Evolutionary conservation across 495 filamentous ascomycete genomes (phyloP).

Genomic region (Penicillium taxi): DNA sequence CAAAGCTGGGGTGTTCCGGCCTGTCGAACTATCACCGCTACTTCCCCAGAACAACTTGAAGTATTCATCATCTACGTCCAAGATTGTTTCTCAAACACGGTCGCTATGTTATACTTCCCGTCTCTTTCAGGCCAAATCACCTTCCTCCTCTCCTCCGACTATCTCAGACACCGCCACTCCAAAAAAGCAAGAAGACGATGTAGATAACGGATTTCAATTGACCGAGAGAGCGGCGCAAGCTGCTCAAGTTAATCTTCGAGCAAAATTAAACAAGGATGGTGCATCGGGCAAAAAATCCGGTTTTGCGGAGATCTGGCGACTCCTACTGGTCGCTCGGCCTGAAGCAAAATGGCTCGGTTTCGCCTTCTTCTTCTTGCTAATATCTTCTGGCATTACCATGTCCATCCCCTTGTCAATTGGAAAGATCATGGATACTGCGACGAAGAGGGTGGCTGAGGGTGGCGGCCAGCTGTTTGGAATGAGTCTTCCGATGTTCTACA

Average conservation of each 20-base stretch:
- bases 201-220: constrained; percentile 51
- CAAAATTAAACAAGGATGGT: constrained; percentile 75
- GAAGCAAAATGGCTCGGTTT: constrained; percentile 70
- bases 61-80: constrained; percentile 12
- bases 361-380: constrained; percentile 74
- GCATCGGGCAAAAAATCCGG: constrained; percentile 54
- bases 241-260: constrained; percentile 83
- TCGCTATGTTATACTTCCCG: constrained; percentile 23
- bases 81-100: constrained; percentile 19
- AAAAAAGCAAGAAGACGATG: constrained; percentile 38
- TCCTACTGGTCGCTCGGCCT: constrained; percentile 81
- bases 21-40: constrained; percentile 11
- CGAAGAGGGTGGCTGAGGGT: constrained; percentile 44
- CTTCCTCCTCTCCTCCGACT: constrained; percentile 10
- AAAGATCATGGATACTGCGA: constrained; percentile 84
- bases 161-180: constrained; percentile 9
- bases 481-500: constrained; percentile 68
- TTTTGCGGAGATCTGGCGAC: constrained; percentile 70
- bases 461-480: constrained; percentile 60
- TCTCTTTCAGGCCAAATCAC: constrained; percentile 22
- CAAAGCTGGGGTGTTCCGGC: constrained; percentile 7
- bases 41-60: constrained; percentile 11
- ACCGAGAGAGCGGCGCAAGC: constrained; percentile 79
- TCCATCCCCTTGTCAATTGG: constrained; percentile 94
- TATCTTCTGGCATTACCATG: constrained; percentile 88